Percentiles rank a stretch among this genome's conserved stretches.
Evolutionary conservation across 441 rosid species (phyloP).

Genomic region (Corymbia citriodora): DNA sequence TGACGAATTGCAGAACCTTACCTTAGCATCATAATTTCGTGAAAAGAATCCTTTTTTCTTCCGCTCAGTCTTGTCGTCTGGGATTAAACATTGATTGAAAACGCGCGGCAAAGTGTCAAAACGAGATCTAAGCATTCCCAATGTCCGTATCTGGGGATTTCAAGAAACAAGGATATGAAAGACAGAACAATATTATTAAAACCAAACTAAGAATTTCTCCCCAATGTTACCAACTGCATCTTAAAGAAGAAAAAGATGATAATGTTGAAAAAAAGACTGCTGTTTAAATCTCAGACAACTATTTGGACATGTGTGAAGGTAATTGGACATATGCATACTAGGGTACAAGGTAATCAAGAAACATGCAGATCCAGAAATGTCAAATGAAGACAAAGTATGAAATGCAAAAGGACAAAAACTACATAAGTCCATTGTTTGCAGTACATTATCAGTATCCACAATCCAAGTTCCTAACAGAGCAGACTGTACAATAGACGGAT

Average conservation of each 20-base stretch:
- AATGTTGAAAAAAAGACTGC: not conserved
- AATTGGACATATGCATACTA: not conserved
- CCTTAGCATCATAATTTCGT: constrained; percentile 50
- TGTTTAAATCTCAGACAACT: not conserved
- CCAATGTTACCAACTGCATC: not conserved
- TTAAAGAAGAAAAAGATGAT: not conserved
- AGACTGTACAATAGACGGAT: not conserved
- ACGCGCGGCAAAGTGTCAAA: constrained; percentile 87
- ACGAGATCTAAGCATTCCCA: constrained; percentile 99
- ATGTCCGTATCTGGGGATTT: constrained; percentile 76
- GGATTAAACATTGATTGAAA: constrained; percentile 82
- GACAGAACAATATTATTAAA: not conserved
- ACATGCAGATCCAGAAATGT: not conserved
- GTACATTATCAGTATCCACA: not conserved
- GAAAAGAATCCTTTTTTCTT: constrained; percentile 77
- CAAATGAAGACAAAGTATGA: not conserved
- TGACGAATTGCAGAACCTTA: constrained; percentile 7
- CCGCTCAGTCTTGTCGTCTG: constrained; percentile 55
- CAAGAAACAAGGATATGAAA: not conserved
- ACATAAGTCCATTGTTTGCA: not conserved
- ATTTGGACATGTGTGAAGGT: not conserved
- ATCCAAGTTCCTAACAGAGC: not conserved
- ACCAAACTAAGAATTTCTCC: not conserved
- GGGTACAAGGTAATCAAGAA: not conserved
- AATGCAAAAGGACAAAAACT: not conserved